Evolutionary conservation across 495 filamentous ascomycete genomes (phyloP), one percentile per base, ranked within the genome.

Genomic region (Xylaria cubensis): DNA sequence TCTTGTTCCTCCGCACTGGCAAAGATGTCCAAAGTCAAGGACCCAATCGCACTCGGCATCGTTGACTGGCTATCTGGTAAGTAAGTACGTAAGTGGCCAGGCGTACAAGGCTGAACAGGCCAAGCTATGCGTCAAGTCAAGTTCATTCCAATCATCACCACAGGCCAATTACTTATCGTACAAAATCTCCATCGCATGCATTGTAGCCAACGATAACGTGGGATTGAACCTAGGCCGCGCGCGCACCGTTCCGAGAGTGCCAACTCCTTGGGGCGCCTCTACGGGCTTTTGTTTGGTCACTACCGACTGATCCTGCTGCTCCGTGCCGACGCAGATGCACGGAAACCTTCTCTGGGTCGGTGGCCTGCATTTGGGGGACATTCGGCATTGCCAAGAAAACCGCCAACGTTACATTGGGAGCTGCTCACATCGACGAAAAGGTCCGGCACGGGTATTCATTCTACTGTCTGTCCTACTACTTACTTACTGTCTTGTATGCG

Each of bases 301-400:
- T 19, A 26, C 42, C 36, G 15, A 21, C 42, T 64, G 41, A 32
- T 29, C n/a, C 51, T 64, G 62, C 21, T 44, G 62, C 41, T 46
- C 62, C 39, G 21, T 44, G 62, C 62, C 62, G 63, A 66, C 29
- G 63, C 44, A 66, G 42, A 10, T 66, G 63, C 63, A 66, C 44
- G n/a, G 63, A 66, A 50, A 51, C 44, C 42, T 66, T 66, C 63
- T 50, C 44, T 29, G 56, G 67, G 58, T 63, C 56, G 56, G 56
- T 21, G 34, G 56, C 42, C 67, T 21, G 67, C 67, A 69, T n/a
- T 21, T 61, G 67, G 56, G 36, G 24, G 44, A 59, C 19, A 34
- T 7, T 50, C 26, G 44, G 26, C 64, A 51, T 51, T 55, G 64
- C 46, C 44, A 53, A 29, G 64, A n/a, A 67, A 41, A 10, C 6